Percentiles rank a stretch among this genome's conserved stretches.
phyloP scores from a whole-genome alignment of 345 rosid species.

The Mercurialis annua region DNA sequence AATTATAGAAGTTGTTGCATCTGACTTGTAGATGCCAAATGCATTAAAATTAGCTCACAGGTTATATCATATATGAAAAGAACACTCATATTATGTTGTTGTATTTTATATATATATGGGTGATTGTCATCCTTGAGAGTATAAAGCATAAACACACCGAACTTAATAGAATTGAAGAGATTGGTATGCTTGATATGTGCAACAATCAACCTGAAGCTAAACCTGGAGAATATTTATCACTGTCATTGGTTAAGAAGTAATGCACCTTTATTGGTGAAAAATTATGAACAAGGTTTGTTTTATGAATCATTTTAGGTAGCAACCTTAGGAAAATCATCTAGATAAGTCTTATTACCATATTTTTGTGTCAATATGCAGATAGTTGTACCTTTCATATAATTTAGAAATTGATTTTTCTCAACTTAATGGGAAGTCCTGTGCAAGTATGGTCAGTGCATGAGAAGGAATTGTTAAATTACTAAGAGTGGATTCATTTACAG shows the following conservation, averaged over 20 bases:
- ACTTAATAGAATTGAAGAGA: not conserved
- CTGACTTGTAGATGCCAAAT: too few species aligned
- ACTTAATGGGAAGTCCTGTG: not conserved
- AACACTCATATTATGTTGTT: not conserved
- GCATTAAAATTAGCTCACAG: too few species aligned
- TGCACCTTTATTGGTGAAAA: too few species aligned
- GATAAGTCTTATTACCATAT: too few species aligned
- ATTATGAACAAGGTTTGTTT: not conserved
- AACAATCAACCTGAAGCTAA: not conserved
- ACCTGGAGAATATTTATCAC: not conserved
- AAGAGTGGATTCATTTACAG: not conserved
- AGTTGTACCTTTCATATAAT: not conserved
- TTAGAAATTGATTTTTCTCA: not conserved
- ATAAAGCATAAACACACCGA: not conserved
- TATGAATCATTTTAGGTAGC: not conserved
- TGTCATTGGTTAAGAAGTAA: not conserved
- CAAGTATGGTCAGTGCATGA: not conserved
- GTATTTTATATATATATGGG: not conserved
- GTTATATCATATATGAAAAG: not conserved
- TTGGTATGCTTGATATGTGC: not conserved
- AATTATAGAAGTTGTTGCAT: not conserved
- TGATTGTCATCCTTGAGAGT: not conserved
- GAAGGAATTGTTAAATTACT: not conserved
- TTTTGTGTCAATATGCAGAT: too few species aligned
- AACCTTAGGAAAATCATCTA: not conserved